Percentiles rank a stretch among this genome's conserved stretches.
Evolutionary conservation across 2,329 filamentous ascomycete genomes (phyloP).

Genomic region (Geosmithia morbida): DNA sequence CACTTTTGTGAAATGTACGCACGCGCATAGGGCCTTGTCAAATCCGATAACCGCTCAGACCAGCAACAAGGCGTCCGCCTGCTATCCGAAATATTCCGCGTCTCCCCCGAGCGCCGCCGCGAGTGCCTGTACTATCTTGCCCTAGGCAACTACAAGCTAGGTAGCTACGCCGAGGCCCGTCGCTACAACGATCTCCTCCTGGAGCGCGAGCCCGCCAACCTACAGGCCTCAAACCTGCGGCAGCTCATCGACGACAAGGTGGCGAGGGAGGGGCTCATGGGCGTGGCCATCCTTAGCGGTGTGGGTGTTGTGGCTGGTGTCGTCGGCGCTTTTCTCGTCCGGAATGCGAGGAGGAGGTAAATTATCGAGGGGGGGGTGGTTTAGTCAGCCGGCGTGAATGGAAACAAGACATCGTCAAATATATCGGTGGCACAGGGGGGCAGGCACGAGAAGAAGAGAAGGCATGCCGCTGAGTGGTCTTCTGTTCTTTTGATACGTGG

Average conservation of each 20-base stretch:
- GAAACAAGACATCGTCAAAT: no score
- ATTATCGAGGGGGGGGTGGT: no score
- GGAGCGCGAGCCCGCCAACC: constrained; percentile 79
- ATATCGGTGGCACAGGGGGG: no score
- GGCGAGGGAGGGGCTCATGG: constrained; percentile 82
- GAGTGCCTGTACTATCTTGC: constrained; percentile 98
- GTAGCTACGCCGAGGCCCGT: constrained; percentile 89
- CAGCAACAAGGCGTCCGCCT: constrained; percentile 91
- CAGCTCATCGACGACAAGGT: constrained; percentile 92
- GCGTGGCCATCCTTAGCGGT: constrained; percentile 88
- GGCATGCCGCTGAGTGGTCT: no score
- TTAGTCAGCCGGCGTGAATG: no score
- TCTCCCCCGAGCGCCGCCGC: constrained; percentile 78
- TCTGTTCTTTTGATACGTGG: no score
- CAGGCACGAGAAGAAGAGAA: no score
- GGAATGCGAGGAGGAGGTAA: constrained; percentile 51
- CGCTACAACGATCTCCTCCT: constrained; percentile 88
- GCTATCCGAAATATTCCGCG: constrained; percentile 92
- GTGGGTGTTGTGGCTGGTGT: constrained; percentile 88
- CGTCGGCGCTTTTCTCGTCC: constrained; percentile 74
- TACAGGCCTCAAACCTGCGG: constrained; percentile 79
- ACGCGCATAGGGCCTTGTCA: constrained; percentile 66
- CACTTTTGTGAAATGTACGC: not conserved
- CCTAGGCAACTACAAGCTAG: constrained; percentile 94
- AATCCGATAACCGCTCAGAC: constrained; percentile 69